Evolutionary conservation across 1,139 yeast genomes (phyloP).

Genomic region (Protomyces arabidopsidicola): DNA sequence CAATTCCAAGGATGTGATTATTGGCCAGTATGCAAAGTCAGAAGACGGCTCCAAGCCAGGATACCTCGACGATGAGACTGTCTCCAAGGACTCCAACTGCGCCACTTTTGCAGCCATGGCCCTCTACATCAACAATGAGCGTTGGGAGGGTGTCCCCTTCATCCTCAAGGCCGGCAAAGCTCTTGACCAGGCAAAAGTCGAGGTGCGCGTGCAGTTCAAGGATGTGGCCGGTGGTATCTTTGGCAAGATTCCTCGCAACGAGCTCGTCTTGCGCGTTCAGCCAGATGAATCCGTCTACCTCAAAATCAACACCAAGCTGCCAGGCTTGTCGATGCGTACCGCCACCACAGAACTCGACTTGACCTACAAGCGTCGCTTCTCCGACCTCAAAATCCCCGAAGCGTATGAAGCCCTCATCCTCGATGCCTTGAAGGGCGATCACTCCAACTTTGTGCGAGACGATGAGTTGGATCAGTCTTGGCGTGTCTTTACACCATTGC

Average conservation of each 20-base stretch:
- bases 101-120: slow-evolving; percentile 89
- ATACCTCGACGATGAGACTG: slow-evolving; percentile 91
- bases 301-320: slow-evolving; percentile 87
- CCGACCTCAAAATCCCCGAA: slow-evolving; percentile 82
- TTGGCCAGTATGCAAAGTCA: slow-evolving; percentile 84
- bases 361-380: slow-evolving; percentile 74
- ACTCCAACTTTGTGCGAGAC: slow-evolving; percentile 94
- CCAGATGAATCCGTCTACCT: slow-evolving; percentile 91
- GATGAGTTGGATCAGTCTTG: slow-evolving; percentile 94
- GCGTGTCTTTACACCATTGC: slow-evolving; percentile 86
- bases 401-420: slow-evolving; percentile 94
- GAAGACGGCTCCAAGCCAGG: slow-evolving; percentile 86
- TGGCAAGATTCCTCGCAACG: slow-evolving; percentile 78
- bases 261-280: slow-evolving; percentile 86
- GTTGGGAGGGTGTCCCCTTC: slow-evolving; percentile 98
- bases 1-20: slow-evolving; percentile 58
- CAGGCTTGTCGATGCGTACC: slow-evolving; percentile 79
- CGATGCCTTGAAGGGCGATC: slow-evolving; percentile 87
- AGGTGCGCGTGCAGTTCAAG: slow-evolving; percentile 87
- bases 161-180: slow-evolving; percentile 89
- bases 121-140: slow-evolving; percentile 73
- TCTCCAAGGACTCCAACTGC: slow-evolving; percentile 70
- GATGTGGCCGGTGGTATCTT: slow-evolving; percentile 80
- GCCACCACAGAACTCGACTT: slow-evolving; percentile 85
- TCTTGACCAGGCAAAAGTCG: slow-evolving; percentile 57